Conservation (phyloP, 352 stramenopile genomes). For the Discostella stelligera region DNA sequence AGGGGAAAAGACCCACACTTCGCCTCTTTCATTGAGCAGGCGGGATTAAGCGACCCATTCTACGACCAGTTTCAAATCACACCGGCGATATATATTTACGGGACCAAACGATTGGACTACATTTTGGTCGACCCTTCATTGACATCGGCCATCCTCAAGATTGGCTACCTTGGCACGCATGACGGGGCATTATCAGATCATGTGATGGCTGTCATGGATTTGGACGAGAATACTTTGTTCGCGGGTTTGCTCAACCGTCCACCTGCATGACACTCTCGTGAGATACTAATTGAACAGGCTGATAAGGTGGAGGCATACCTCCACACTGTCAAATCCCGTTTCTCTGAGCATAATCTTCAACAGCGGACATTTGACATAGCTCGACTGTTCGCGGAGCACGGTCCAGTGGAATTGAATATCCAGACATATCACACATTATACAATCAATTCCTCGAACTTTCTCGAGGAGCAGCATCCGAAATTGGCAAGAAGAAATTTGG, state of each 20-base stretch:
- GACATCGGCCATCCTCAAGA: neutral
- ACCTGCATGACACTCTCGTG: neutral
- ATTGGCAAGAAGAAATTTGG: conserved; percentile 5
- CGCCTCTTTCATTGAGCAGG: conserved; percentile 18
- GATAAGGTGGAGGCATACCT: conserved; percentile 12
- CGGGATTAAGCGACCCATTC: conserved; percentile 3
- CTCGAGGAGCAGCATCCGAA: neutral
- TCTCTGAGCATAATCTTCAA: neutral
- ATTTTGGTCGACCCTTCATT: conserved; percentile 3
- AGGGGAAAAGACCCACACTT: no score
- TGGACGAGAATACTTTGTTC: neutral
- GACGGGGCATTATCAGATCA: conserved; percentile 15
- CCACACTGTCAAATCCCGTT: neutral
- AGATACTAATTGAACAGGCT: conserved; percentile 8
- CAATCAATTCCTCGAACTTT: neutral
- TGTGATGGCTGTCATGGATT: conserved; percentile 3
- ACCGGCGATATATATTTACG: conserved; percentile 6
- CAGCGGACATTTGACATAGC: neutral
- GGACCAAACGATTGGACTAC: conserved; percentile 5
- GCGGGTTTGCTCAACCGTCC: conserved; percentile 4
- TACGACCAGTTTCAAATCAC: neutral
- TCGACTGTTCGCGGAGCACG: neutral
- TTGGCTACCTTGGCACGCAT: conserved; percentile 12
- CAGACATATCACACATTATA: conserved; percentile 7
- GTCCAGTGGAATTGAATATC: neutral